Base-by-base conservation (phyloP, 1,284 basidiomycete species). In the Erythrobasidium hasegawianum region DNA sequence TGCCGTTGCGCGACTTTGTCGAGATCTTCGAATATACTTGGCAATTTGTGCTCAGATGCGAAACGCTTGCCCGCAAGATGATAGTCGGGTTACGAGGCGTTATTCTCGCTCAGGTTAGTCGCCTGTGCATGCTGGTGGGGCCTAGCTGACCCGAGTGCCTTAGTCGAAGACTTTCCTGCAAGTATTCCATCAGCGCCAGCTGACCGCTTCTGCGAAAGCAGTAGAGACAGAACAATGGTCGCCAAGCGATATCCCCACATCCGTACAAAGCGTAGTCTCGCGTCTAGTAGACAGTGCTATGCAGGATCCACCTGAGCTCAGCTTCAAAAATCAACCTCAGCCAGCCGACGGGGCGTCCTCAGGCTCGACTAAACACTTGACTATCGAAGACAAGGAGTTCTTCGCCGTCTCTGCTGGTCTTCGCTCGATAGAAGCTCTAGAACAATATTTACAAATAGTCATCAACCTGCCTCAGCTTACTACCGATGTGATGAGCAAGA, bases 171-270 rank as follows among this genome's bases (percentile, higher is more conserved):
- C 83, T 1, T 98, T 94, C 80, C 79, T 98, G 27, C 86, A 89
- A 71, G 78, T 81, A 0, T 96, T 94, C 79, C 95, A 98, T 76
- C 86, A 90, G 70, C 78, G 81, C n/a, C 83, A 88, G 58, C 84
- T 97, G 66, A 86, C 87, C 1, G 83, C 84, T 68, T 90, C 89
- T 2, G 92, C 94, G 24, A 90, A 88, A 76, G 80, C 90, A 13
- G 94, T 98, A 7, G 90, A 95, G 76, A 89, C 93, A 71, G 92
- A 95, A 73, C 86, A 86, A 53, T 94, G 92, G 90, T 85, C 82
- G 58, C 88, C 89, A 33, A 81, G 84, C 2, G 93, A 96, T 61
- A 86, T 96, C 1, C 79, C 85, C 0, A 74, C 80, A 4, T 74
- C 80, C 0, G 78, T 88, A 10, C 94, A 97, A 76, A 81, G 82